Evolutionary conservation across 75 land plant genomes (phyloP), one percentile per base, ranked within the genome.

Genomic region (Isoetes taiwanensis): DNA sequence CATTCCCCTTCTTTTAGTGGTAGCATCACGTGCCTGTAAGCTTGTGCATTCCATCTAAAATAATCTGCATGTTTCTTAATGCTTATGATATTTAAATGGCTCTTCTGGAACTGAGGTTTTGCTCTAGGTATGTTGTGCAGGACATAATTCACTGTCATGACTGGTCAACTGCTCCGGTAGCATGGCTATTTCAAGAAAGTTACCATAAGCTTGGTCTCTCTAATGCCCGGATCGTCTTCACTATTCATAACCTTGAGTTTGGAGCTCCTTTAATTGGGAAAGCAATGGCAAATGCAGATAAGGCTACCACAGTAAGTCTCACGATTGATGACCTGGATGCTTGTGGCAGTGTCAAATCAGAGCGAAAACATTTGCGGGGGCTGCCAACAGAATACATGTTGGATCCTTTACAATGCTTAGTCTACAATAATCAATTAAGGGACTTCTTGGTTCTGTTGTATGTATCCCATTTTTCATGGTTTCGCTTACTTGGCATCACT

Each of bases 71-170:
- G n/a, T n/a, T n/a, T n/a, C n/a, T n/a, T n/a, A n/a, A n/a, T n/a
- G n/a, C n/a, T n/a, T n/a, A n/a, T n/a, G n/a, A n/a, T n/a, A n/a
- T n/a, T n/a, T n/a, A n/a, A n/a, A n/a, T n/a, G n/a, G n/a, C n/a
- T n/a, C n/a, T n/a, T n/a, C n/a, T n/a, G n/a, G n/a, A n/a, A n/a
- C n/a, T n/a, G n/a, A 37, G 39, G 39, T 10, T 37, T 14, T 14
- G 9, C 12, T 10, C 39, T 37, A 37, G 16, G 41, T 43, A 1
- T 56, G 19, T 5, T 64, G 20, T n/a, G 25, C 78, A 81, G 95
- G 95, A 88, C 70, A 79, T 88, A 24, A 66, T 88, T 40, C 95
- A 88, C 52, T 88, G 90, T 59, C 95, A 88, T 71, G 95, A 88
- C 63, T 88, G 95, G 95, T 69, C 83, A 30, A 81, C 79, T 70